Percentiles rank a stretch among this genome's conserved stretches.
phyloP scores from a whole-genome alignment of 192 early-diverging fungal species.

The Backusella macrospora region DNA sequence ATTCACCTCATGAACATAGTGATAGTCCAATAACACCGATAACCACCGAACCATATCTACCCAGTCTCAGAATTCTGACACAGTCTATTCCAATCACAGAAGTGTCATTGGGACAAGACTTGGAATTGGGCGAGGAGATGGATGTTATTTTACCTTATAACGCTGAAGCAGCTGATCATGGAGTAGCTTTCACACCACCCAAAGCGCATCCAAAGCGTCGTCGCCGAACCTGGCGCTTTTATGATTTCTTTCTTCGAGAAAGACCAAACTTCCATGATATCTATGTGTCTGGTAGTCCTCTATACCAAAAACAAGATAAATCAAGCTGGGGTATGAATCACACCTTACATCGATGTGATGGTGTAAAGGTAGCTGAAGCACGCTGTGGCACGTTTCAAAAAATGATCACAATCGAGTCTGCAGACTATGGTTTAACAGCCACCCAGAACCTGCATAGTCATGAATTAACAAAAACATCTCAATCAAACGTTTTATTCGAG shows the following conservation, averaged over 20 bases:
- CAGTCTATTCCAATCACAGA: not conserved
- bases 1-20: not conserved
- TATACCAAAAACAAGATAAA: not conserved
- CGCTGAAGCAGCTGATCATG: not conserved
- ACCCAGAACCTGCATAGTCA: conserved; percentile 1
- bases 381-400: conserved; percentile 39
- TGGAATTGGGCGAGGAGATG: not conserved
- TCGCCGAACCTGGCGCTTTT: not conserved
- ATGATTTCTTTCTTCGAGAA: not conserved
- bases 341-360: not conserved
- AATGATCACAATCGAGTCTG: conserved; percentile 32
- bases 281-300: not conserved
- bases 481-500: conserved; percentile 30
- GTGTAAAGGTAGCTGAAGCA: conserved; percentile 30
- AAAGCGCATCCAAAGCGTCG: not conserved
- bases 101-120: not conserved
- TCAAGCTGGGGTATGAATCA: not conserved
- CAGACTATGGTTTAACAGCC: not conserved
- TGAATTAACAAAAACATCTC: conserved; percentile 15
- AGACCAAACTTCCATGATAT: not conserved
- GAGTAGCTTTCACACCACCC: not conserved
- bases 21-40: not conserved
- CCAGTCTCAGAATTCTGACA: not conserved
- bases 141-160: not conserved
- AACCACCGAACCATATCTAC: not conserved